Base-by-base conservation (phyloP, 148 eudicot genomes). In the Drosera capensis region DNA sequence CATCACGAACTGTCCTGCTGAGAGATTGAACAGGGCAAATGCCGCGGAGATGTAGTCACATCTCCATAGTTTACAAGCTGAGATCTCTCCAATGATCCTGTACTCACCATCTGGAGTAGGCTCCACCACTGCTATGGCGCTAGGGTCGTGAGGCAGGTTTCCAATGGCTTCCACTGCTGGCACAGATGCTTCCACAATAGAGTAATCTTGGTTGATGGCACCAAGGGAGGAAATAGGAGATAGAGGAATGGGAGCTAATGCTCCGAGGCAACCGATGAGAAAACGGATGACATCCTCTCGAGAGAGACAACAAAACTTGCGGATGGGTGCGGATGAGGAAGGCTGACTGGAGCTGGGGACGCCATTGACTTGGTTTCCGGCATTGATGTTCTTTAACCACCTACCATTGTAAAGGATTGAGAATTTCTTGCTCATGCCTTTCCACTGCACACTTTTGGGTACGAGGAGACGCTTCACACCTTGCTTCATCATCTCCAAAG, bases 191-290 rank as follows among this genome's bases (percentile, higher is more conserved):
- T 81, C 78, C 4, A 84, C 57, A 24, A 52, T 69, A 51, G 49
- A 50, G 49, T 73, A 90, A 39, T 80, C 61, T 22, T 76, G 71
- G 34, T 72, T 80, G 54, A 90, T 73, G 52, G 78, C 80, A 7
- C 69, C 78, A 0, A 90, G 80, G 12, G 79, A 47, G 20, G 79
- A 64, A 50, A 90, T 81, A 26, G 99, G 68, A 5, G 93, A 72
- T 14, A 90, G 93, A 40, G 99, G 99, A 41, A 84, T 63, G 1
- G 99, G 99, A 24, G 95, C 99, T n/a, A 90, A 59, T 30, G 99
- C 99, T 25, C 99, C 99, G 2, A 90, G 76, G 64, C 95, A 90
- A 7, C 81, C 79, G 23, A 90, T 90, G 20, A 90, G 75, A 63
- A 90, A 90, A 14, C 99, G 84, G 19, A 85, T 62, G 30, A 90